Evolutionary conservation across 768 basidiomycete genomes (phyloP).

Genomic region (Termitomyces titanicus): DNA sequence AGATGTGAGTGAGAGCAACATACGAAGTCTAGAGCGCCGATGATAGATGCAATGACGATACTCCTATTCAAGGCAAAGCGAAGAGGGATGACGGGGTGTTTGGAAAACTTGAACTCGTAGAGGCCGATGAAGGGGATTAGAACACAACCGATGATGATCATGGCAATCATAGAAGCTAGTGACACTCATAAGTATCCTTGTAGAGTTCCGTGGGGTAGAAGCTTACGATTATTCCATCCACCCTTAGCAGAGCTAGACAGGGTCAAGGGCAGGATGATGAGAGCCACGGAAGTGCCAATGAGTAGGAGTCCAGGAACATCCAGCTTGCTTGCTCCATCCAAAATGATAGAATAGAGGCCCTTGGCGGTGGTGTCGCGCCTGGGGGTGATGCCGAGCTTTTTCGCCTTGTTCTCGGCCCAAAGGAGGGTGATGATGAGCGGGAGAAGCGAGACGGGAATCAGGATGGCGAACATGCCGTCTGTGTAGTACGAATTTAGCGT

Average conservation of each 20-base stretch:
- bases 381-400: conserved; percentile 27
- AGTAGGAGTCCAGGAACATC: conserved; percentile 51
- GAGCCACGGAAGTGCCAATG: conserved; percentile 43
- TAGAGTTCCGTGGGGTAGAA: background rate
- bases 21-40: conserved; percentile 66
- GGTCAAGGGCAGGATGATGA: conserved; percentile 56
- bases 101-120: conserved; percentile 50
- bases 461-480: conserved; percentile 58
- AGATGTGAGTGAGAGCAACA: conserved; percentile 8
- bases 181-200: background rate
- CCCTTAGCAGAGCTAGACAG: conserved; percentile 35
- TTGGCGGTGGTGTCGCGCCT: background rate
- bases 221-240: conserved; percentile 45
- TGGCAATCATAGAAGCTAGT: conserved; percentile 47
- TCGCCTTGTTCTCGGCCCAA: conserved; percentile 51
- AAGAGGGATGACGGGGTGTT: conserved; percentile 55
- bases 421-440: conserved; percentile 53
- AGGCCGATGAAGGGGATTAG: conserved; percentile 38
- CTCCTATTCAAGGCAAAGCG: conserved; percentile 58
- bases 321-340: conserved; percentile 29
- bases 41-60: conserved; percentile 53
- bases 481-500: background rate
- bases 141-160: conserved; percentile 44
- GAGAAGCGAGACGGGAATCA: conserved; percentile 45
- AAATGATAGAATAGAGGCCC: conserved; percentile 17